Evolutionary conservation across 2,329 filamentous ascomycete species (phyloP).

Genomic region (Geosmithia flava): DNA sequence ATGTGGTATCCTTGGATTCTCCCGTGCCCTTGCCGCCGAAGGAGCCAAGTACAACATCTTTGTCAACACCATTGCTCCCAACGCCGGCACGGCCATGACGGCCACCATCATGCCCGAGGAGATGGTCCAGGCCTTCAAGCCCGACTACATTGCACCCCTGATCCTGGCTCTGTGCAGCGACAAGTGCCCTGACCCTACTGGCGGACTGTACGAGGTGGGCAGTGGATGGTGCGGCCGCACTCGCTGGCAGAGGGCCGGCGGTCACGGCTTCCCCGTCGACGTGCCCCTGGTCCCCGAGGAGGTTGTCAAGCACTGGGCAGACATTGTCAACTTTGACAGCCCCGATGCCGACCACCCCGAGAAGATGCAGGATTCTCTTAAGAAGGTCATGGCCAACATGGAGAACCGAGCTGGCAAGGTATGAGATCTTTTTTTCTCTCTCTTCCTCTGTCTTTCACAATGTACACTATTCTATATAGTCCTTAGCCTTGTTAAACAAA

Average conservation of each 20-base stretch:
- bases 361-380: conserved; percentile 62
- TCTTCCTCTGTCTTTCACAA: neutral
- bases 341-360: conserved; percentile 78
- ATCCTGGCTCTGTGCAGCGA: conserved; percentile 79
- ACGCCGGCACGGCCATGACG: conserved; percentile 93
- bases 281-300: conserved; percentile 74
- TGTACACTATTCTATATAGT: neutral
- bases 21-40: conserved; percentile 82
- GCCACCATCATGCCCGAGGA: conserved; percentile 90
- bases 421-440: conserved; percentile 25
- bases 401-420: conserved; percentile 59
- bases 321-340: conserved; percentile 79
- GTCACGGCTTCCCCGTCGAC: conserved; percentile 84
- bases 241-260: conserved; percentile 86
- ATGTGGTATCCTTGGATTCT: conserved; percentile 90
- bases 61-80: conserved; percentile 96
- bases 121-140: conserved; percentile 98
- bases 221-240: conserved; percentile 88
- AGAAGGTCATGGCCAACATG: conserved; percentile 72
- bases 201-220: conserved; percentile 85
- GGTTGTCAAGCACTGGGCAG: conserved; percentile 61
- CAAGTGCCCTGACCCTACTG: conserved; percentile 74
- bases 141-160: conserved; percentile 91
- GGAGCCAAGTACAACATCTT: conserved; percentile 96
- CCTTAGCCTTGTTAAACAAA: neutral